Conservation (phyloP, 2,329 filamentous ascomycete genomes). For the Fusarium illudens region DNA sequence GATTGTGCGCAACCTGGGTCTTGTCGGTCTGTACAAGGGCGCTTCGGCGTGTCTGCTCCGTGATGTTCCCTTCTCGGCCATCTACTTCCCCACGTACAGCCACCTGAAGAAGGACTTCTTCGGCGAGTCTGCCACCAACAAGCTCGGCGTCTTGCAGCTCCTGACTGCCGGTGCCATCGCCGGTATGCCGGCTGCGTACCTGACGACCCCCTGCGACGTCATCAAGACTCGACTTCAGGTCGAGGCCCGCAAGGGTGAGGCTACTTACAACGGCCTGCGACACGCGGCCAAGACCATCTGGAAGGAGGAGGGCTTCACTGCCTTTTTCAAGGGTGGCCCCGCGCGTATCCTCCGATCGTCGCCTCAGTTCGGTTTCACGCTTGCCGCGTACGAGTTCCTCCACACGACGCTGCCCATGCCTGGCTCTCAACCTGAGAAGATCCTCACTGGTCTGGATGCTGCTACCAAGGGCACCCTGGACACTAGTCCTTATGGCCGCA, state of each 20-base stretch:
- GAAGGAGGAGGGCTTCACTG: conserved; percentile 91
- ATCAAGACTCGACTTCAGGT: conserved; percentile 99
- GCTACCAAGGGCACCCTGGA: conserved; percentile 48
- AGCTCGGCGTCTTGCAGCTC: conserved; percentile 88
- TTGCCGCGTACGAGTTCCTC: conserved; percentile 93
- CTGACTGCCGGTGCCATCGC: conserved; percentile 94
- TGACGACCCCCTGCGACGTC: conserved; percentile 97
- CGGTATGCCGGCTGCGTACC: conserved; percentile 89
- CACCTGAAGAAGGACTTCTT: conserved; percentile 95
- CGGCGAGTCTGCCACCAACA: conserved; percentile 86
- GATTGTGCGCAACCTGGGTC: conserved; percentile 95
- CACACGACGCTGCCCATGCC: conserved; percentile 80
- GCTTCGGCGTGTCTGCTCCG: conserved; percentile 93
- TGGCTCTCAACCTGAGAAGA: conserved; percentile 64
- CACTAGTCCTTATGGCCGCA: conserved; percentile 64
- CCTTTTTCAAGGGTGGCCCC: conserved; percentile 98
- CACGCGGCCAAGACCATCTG: conserved; percentile 86
- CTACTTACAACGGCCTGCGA: conserved; percentile 83
- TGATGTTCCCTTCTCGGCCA: conserved; percentile 97
- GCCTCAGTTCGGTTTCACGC: conserved; percentile 97
- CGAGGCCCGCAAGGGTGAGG: conserved; percentile 95
- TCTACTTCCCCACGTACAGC: conserved; percentile 97
- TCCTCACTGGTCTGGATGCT: conserved; percentile 67
- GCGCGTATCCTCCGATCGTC: conserved; percentile 95
- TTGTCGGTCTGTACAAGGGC: conserved; percentile 95